Base-by-base conservation (phyloP, 2,329 filamentous ascomycete genomes). In the Arthrobotrys megalospora region DNA sequence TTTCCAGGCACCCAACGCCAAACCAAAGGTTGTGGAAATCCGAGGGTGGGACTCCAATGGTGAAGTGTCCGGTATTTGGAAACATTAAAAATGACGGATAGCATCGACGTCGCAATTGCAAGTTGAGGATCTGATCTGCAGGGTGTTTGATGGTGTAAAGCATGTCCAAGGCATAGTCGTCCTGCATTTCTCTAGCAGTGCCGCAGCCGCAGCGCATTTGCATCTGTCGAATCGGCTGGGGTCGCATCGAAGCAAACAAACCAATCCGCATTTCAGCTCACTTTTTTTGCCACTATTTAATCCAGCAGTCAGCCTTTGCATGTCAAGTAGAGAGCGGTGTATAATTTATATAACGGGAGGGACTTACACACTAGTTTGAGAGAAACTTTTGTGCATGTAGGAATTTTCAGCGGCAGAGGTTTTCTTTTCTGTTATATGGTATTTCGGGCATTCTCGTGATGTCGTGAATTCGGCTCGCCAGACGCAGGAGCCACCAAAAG, bases 241-340 rank as follows among this genome's bases (percentile, higher is more conserved):
- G n/a, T 19, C 14, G 28, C n/a, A 16, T 41, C 19, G n/a, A n/a
- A 43, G 19, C 55, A 60, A 60, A 43, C 36, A 60, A 41, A 28
- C 36, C 2, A 16, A 6, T n/a, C 3, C 5, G 8, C 1, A 43
- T 10, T 38, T 58, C 55, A 60, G 55, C 36, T 43, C 36, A 2
- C 28, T 41, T 2, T 4, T 14, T 43, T 60, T 60, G 55, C 55
- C 55, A 60, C 55, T 14, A 16, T 21, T 58, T 58, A 58, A 16
- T 38, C n/a, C 7, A 58, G 10, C n/a, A 36, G 10, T 58, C 52
- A 58, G 52, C 52, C 52, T 38, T 19, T 21, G n/a, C 16, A 14
- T 36, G 36, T 7, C 16, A 16, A n/a, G n/a, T 55, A 10, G 7
- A 5, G 2, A 2, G 8, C 6, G 8, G 19, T 8, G 8, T 7